phyloP scores from a whole-genome alignment of 129 eudicot species.

The Saposhnikovia divaricata region DNA sequence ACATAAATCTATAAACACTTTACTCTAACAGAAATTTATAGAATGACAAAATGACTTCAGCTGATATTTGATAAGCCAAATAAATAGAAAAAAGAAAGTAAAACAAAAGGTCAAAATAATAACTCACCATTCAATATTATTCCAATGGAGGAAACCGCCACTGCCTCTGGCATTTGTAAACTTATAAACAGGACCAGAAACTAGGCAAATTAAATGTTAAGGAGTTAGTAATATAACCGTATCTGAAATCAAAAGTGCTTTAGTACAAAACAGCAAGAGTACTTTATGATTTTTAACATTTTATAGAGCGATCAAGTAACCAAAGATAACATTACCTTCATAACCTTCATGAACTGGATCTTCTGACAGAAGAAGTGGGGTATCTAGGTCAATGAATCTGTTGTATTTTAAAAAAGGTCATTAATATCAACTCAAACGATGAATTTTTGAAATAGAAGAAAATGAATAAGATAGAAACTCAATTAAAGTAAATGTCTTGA shows the following conservation, averaged over 20 bases:
- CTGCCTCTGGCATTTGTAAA: constrained; percentile 92
- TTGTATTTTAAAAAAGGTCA: constrained; percentile 1
- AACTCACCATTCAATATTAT: constrained; percentile 60
- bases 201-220: constrained; percentile 26
- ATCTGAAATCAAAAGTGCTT: not conserved
- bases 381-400: constrained; percentile 85
- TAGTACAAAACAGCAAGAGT: not conserved
- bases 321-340: constrained; percentile 51
- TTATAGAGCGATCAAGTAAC: not conserved
- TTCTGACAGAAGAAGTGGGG: constrained; percentile 77
- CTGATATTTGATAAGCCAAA: not conserved
- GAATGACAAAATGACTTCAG: not conserved
- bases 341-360: constrained; percentile 90
- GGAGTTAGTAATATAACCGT: not conserved
- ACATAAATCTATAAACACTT: not conserved
- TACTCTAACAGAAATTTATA: not conserved
- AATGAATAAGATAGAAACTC: not conserved
- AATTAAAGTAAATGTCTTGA: not conserved
- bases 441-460: not conserved
- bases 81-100: not conserved
- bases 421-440: not conserved
- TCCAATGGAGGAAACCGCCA: constrained; percentile 89
- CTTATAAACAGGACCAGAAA: constrained; percentile 72
- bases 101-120: constrained; percentile 2
- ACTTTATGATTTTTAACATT: not conserved